These are phyloP conservation scores for Taxillus chinensis DNA, from an alignment of 164 flowering plant genomes.

Conservation along the genomic window DNA sequence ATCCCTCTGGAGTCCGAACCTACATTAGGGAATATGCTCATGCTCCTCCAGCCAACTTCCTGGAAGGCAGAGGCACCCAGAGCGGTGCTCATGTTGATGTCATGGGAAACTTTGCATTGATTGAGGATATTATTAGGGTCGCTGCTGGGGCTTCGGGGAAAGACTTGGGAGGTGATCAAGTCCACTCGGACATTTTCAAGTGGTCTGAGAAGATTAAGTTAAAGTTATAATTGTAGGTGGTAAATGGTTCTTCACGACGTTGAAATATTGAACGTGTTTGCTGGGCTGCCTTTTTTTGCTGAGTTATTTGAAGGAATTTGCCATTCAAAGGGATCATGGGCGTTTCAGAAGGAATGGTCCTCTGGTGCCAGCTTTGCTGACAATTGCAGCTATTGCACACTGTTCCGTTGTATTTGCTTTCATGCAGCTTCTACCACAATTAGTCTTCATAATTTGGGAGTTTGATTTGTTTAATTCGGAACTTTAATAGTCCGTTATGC, in stretches of 20 bases:
- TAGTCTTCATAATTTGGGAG: too few species aligned
- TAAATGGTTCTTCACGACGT: not conserved
- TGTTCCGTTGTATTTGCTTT: too few species aligned
- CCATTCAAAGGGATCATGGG: too few species aligned
- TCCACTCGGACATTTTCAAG: slow-evolving; percentile 67
- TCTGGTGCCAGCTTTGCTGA: too few species aligned
- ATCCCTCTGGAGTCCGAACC: slow-evolving; percentile 81
- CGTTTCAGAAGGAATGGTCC: too few species aligned
- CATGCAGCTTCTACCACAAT: too few species aligned
- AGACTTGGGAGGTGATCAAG: slow-evolving; percentile 84
- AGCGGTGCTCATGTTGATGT: slow-evolving; percentile 99
- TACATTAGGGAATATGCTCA: slow-evolving; percentile 78
- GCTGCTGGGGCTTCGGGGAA: slow-evolving; percentile 89
- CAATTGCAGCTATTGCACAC: too few species aligned
- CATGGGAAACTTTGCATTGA: slow-evolving; percentile 93
- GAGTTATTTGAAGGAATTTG: too few species aligned
- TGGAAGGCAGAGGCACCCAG: slow-evolving; percentile 97
- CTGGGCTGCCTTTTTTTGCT: too few species aligned
- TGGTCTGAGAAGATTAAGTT: slow-evolving; percentile 83
- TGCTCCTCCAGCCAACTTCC: slow-evolving; percentile 74
- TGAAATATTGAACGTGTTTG: too few species aligned
- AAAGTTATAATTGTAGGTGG: slow-evolving; percentile 29
- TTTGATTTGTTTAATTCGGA: too few species aligned
- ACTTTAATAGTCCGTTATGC: too few species aligned
- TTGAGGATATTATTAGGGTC: slow-evolving; percentile 79